A percentile compares a stretch with the other conserved stretches of the same genome.
phyloP scores from a whole-genome alignment of 1,284 basidiomycete genomes.

The Apiotrichum veenhuisii region DNA sequence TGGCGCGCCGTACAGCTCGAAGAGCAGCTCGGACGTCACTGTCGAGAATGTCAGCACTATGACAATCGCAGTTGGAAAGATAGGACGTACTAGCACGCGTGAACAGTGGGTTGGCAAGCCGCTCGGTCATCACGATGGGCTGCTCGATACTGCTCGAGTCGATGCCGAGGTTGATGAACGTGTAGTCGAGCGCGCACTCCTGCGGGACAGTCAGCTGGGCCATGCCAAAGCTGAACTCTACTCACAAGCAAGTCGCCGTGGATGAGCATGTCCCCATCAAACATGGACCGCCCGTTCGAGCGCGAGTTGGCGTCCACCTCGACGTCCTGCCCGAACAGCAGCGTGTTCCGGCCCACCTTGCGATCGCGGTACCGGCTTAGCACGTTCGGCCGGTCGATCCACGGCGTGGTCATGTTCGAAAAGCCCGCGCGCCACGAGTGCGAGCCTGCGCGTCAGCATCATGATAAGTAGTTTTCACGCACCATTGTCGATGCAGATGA shows the following conservation, averaged over 20 bases:
- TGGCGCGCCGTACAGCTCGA: slow-evolving; percentile 88
- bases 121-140: slow-evolving; percentile 91
- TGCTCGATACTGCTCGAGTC: slow-evolving; percentile 75
- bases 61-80: no score
- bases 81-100: slow-evolving; percentile 69
- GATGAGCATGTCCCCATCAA: slow-evolving; percentile 84
- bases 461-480: slow-evolving; percentile 8
- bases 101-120: slow-evolving; percentile 83
- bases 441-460: slow-evolving; percentile 54
- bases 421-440: slow-evolving; percentile 88
- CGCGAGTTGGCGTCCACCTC: slow-evolving; percentile 78
- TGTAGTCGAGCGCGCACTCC: slow-evolving; percentile 93
- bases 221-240: slow-evolving; percentile 15
- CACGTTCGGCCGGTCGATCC: slow-evolving; percentile 65
- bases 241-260: slow-evolving; percentile 87
- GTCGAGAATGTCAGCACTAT: slow-evolving; percentile 2
- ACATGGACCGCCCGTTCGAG: slow-evolving; percentile 71
- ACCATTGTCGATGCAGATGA: slow-evolving; percentile 86
- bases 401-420: slow-evolving; percentile 50
- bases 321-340: slow-evolving; percentile 78
- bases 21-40: slow-evolving; percentile 95
- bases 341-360: slow-evolving; percentile 68
- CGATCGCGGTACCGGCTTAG: slow-evolving; percentile 84
- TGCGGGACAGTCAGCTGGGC: slow-evolving; percentile 41
- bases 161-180: slow-evolving; percentile 81